Evolutionary conservation across 2,329 filamentous ascomycete genomes (phyloP).

Genomic region (Clarireedia homoeocarpa): DNA sequence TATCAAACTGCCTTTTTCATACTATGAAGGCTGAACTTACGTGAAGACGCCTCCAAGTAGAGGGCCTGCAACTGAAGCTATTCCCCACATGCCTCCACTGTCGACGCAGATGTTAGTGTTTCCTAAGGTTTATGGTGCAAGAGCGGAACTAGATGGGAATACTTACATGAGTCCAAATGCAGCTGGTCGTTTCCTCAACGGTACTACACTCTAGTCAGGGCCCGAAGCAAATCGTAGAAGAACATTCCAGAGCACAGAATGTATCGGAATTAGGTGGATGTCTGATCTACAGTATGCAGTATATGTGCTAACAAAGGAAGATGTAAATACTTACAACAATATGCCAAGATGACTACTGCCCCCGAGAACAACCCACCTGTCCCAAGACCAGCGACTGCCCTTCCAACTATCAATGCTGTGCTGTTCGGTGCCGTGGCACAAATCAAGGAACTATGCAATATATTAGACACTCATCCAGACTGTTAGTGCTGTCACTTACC

Average conservation of each 20-base stretch:
- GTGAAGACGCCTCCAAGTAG: constrained; percentile 28
- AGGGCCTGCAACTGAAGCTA: constrained; percentile 28
- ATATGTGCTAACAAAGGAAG: too few relatives aligned
- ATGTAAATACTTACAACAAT: constrained; percentile 8
- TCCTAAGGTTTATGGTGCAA: background rate
- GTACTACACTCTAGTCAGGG: constrained; percentile 10
- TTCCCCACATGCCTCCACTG: constrained; percentile 24
- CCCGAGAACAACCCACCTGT: constrained; percentile 33
- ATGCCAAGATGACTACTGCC: constrained; percentile 25
- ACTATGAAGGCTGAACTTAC: background rate
- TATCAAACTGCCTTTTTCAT: too few relatives aligned
- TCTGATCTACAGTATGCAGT: too few relatives aligned
- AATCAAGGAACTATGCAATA: constrained; percentile 18
- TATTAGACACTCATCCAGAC: background rate
- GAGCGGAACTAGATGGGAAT: background rate
- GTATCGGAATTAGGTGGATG: too few relatives aligned
- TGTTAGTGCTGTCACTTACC: background rate
- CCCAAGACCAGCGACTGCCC: constrained; percentile 27
- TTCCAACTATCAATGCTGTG: constrained; percentile 26
- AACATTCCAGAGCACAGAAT: too few relatives aligned
- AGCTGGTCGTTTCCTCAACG: constrained; percentile 23
- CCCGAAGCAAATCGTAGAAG: background rate
- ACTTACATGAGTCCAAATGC: constrained; percentile 25
- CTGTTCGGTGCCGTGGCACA: constrained; percentile 27
- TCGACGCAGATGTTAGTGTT: background rate